Evolutionary conservation across 2,329 filamentous ascomycete species (phyloP).

Genomic region (Epichloe baconii): DNA sequence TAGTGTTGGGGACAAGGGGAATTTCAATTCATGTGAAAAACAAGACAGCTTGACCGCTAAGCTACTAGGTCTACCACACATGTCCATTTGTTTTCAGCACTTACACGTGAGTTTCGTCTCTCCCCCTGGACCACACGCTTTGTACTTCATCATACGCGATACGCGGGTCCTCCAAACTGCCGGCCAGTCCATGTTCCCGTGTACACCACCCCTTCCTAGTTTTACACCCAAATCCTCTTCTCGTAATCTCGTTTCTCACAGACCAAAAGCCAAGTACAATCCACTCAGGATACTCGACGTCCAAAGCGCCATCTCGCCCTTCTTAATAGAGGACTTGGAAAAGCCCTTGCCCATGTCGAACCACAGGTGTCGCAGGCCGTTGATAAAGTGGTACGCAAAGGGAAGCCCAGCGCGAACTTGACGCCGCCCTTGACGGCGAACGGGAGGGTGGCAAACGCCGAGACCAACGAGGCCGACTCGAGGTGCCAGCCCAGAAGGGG

Average conservation of each 20-base stretch:
- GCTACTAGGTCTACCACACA: background rate
- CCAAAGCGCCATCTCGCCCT: constrained; percentile 36
- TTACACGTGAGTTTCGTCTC: no score
- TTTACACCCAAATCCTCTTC: background rate
- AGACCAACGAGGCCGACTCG: constrained; percentile 45
- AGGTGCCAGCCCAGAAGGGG: constrained; percentile 57
- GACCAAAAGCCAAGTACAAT: constrained; percentile 34
- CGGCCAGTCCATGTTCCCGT: background rate
- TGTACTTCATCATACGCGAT: background rate
- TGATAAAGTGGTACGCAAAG: constrained; percentile 44
- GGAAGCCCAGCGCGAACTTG: constrained; percentile 45
- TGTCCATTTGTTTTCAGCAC: no score
- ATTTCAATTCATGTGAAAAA: background rate
- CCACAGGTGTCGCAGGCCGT: constrained; percentile 40
- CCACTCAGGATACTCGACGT: constrained; percentile 28
- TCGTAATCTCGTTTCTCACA: constrained; percentile 19
- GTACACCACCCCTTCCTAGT: background rate
- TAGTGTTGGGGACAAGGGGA: background rate
- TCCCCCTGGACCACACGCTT: background rate
- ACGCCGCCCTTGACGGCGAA: constrained; percentile 42
- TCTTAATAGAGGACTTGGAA: constrained; percentile 31
- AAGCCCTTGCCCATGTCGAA: constrained; percentile 42
- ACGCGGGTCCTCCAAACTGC: background rate
- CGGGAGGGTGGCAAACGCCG: constrained; percentile 46
- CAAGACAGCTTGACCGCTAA: background rate